Evolutionary conservation across 768 basidiomycete species (phyloP), one percentile per base, ranked within the genome.

Genomic region (Hygrophorus pudorinus): DNA sequence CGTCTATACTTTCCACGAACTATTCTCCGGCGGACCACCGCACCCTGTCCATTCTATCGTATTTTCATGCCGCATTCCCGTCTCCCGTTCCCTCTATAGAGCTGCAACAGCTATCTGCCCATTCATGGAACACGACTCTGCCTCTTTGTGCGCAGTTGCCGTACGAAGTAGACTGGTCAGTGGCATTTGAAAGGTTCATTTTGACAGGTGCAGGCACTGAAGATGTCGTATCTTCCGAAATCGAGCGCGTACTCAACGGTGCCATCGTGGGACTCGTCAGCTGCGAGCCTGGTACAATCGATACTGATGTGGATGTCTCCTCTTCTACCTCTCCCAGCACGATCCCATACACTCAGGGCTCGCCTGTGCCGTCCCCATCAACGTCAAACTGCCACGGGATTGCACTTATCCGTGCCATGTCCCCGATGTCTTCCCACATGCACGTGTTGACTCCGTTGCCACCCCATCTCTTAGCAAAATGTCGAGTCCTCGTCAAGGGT

Each of bases 381-480:
- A 60, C 67, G 0, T 86, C 86, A 0, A 70, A 52, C 7, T 89
- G 87, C 49, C 62, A 79, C 18, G 93, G 91, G 1, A 66, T 94
- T 14, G 94, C 73, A 0, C 66, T 96, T 40, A 68, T 97, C 11
- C 81, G 92, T 16, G 65, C 66, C 36, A 57, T 65, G 37, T 68
- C 61, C 39, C 65, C 65, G n/a, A 48, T 54, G 2, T 54, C 66
- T 0, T 52, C 68, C 12, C 61, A 68, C 34, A 62, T 93, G 29
- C 90, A 94, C 28, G 51, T 96, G n/a, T 65, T 96, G 29, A 90
- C 92, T 0, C 89, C 93, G 0, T 48, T 91, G 1, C 78, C 81
- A 0, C 61, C 73, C 0, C 42, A 55, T 0, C 33, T 69, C 1
- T 67, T 94, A 2, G 49, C 55, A 0, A 53, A 57, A 12, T 56